Percentiles rank a stretch among this genome's conserved stretches.
These are phyloP conservation scores for Cyclospora cayetanensis DNA, from an alignment of 169 alveolate species.

Conservation along the genomic window DNA sequence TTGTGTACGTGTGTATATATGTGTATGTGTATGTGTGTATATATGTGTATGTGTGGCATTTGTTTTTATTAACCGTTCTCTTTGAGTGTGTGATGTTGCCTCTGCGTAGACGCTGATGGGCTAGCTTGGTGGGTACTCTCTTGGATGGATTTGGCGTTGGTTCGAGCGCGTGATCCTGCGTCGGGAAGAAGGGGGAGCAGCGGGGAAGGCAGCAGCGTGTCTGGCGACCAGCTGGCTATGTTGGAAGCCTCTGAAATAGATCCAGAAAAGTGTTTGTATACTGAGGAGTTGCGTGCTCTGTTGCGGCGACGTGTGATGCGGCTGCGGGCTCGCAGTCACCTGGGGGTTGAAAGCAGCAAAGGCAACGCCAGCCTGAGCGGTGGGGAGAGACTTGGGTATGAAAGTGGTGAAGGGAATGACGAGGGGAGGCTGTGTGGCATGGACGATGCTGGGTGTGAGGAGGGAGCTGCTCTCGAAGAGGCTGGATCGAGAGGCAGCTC, in stretches of 20 bases:
- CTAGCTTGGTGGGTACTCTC: constrained; percentile 30
- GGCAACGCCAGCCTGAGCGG: not conserved
- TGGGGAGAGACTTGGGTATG: too few species aligned
- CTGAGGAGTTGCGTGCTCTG: constrained; percentile 11
- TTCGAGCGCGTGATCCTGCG: not conserved
- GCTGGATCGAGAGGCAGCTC: too few species aligned
- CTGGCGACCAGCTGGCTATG: too few species aligned
- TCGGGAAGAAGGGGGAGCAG: not conserved
- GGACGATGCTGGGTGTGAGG: too few species aligned
- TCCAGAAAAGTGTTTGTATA: constrained; percentile 12
- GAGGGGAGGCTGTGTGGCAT: too few species aligned
- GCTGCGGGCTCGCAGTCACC: constrained; percentile 49
- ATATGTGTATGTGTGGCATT: too few species aligned
- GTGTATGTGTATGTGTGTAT: too few species aligned
- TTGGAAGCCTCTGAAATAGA: not conserved
- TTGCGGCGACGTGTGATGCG: constrained; percentile 53
- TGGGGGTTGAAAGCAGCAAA: not conserved
- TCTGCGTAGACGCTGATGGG: constrained; percentile 37
- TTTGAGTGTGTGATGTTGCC: too few species aligned
- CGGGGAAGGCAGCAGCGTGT: not conserved
- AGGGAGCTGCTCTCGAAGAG: too few species aligned
- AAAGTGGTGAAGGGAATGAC: too few species aligned
- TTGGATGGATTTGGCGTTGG: constrained; percentile 17
- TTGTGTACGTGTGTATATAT: too few species aligned
- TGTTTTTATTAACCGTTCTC: too few species aligned